Percentiles rank a stretch among this genome's conserved stretches.
phyloP scores from a whole-genome alignment of 305 asterid genomes.

The Fraxinus nigra region DNA sequence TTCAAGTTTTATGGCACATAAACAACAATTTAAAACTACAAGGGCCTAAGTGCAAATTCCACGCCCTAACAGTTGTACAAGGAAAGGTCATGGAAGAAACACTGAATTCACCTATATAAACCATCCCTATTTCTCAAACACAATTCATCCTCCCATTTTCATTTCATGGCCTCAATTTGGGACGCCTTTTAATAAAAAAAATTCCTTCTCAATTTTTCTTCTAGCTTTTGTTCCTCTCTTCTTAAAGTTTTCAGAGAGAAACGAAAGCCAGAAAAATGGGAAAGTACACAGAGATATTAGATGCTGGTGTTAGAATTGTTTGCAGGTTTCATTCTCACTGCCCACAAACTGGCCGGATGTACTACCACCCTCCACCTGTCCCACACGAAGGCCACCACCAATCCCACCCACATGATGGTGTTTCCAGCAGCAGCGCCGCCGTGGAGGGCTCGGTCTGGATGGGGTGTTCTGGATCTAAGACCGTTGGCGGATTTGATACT shows the following conservation, averaged over 20 bases:
- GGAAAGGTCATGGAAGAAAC: not conserved
- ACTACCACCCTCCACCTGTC: conserved; percentile 69
- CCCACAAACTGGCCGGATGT: conserved; percentile 83
- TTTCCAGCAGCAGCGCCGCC: conserved; percentile 15
- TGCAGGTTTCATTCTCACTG: conserved; percentile 90
- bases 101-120: conserved; percentile 10
- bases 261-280: conserved; percentile 32
- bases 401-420: not conserved
- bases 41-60: not conserved
- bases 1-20: not conserved
- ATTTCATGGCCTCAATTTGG: conserved; percentile 37
- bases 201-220: not conserved
- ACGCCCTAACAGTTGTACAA: not conserved
- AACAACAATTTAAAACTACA: not conserved
- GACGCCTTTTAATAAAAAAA: conserved; percentile 24
- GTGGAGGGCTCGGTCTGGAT: not conserved
- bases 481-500: conserved; percentile 29
- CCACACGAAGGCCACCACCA: conserved; percentile 12
- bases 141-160: not conserved
- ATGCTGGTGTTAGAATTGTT: conserved; percentile 53
- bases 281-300: conserved; percentile 57
- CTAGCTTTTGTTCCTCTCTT: not conserved
- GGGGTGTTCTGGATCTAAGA: conserved; percentile 27
- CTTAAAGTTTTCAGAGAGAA: not conserved
- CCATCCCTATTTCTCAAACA: conserved; percentile 16